phyloP scores from a whole-genome alignment of 78 protist genomes.

The Dictyostelium purpureum region DNA sequence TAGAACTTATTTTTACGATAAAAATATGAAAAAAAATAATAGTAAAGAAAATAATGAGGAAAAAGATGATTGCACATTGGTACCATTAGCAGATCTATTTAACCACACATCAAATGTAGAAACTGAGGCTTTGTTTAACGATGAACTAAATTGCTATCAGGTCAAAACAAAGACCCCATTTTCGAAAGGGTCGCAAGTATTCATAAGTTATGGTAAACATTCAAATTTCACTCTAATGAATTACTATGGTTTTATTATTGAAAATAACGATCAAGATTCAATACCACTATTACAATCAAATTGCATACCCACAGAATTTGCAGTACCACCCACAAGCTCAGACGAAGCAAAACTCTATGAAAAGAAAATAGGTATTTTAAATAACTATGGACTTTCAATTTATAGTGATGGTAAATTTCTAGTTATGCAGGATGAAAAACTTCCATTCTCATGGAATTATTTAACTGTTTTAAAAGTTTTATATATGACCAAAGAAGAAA shows the following conservation, averaged over 20 bases:
- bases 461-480: slow-evolving; percentile 18
- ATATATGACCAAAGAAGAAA: slow-evolving; percentile 25
- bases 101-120: slow-evolving; percentile 18
- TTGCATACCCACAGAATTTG: background rate
- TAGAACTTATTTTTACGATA: slow-evolving; percentile 54
- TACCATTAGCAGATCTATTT: slow-evolving; percentile 72
- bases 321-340: background rate
- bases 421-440: background rate
- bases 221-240: slow-evolving; percentile 34
- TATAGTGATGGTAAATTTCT: slow-evolving; percentile 9
- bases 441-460: slow-evolving; percentile 72
- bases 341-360: background rate
- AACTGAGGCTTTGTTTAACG: slow-evolving; percentile 12
- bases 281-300: background rate
- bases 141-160: slow-evolving; percentile 3
- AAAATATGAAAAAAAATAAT: background rate
- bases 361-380: background rate
- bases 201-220: slow-evolving; percentile 62
- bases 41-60: background rate
- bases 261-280: slow-evolving; percentile 26
- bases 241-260: slow-evolving; percentile 50
- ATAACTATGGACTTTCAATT: slow-evolving; percentile 6
- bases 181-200: slow-evolving; percentile 28
- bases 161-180: slow-evolving; percentile 52
- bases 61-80: slow-evolving; percentile 14